Percentiles rank a stretch among this genome's conserved stretches.
Evolutionary conservation across 768 basidiomycete genomes (phyloP).

Genomic region (Suillus fuscotomentosus): DNA sequence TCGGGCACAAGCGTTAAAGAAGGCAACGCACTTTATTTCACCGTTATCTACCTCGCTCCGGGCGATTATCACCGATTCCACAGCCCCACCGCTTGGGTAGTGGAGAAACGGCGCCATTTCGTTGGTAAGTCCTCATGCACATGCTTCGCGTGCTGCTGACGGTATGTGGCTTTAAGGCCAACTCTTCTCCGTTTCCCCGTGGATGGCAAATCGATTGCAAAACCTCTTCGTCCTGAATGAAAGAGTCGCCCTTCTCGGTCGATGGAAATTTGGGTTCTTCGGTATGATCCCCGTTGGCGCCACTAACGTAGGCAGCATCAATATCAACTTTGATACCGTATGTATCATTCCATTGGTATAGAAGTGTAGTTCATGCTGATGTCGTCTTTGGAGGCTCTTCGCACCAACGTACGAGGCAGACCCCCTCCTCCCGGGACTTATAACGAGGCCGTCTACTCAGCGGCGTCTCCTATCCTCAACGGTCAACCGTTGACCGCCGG

Average conservation of each 20-base stretch:
- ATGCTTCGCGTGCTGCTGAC: not conserved
- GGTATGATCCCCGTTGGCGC: conserved; percentile 97
- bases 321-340: conserved; percentile 91
- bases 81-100: conserved; percentile 94
- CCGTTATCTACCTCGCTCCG: conserved; percentile 96
- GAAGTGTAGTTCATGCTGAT: not conserved
- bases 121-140: conserved; percentile 56
- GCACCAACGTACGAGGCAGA: conserved; percentile 82
- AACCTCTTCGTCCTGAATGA: conserved; percentile 98
- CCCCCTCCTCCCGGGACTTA: conserved; percentile 82
- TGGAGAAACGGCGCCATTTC: conserved; percentile 93
- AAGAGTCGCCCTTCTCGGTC: conserved; percentile 89
- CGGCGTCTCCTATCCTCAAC: conserved; percentile 76
- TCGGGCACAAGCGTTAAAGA: conserved; percentile 55
- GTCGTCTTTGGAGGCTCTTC: conserved; percentile 55
- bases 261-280: conserved; percentile 96
- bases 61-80: conserved; percentile 99
- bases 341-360: conserved; percentile 8
- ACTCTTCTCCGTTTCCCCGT: conserved; percentile 94
- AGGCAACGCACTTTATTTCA: conserved; percentile 86
- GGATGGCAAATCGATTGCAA: conserved; percentile 87
- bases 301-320: conserved; percentile 96
- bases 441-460: conserved; percentile 87
- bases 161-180: conserved; percentile 53
- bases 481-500: conserved; percentile 87